These are phyloP conservation scores for Chaetoceros tenuissimus DNA, from an alignment of 108 stramenopile genomes.

Conservation along the genomic window DNA sequence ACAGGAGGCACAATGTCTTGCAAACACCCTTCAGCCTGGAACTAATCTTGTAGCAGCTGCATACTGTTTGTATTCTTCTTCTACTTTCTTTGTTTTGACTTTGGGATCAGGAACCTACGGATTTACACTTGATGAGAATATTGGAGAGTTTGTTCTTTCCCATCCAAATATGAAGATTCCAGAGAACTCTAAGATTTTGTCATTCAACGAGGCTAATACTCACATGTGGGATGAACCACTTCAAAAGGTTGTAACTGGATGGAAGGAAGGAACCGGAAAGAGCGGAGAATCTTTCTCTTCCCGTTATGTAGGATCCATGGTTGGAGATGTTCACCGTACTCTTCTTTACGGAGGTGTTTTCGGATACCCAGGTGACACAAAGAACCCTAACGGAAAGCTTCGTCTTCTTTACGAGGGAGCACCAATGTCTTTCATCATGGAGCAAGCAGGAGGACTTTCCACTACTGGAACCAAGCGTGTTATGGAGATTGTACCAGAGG, in stretches of 20 bases:
- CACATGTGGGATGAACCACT: conserved; percentile 77
- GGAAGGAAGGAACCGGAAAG: conserved; percentile 65
- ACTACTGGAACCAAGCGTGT: conserved; percentile 64
- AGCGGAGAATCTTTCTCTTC: conserved; percentile 53
- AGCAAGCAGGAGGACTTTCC: conserved; percentile 89
- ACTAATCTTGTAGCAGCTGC: conserved; percentile 87
- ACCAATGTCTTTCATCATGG: conserved; percentile 96
- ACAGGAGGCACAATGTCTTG: conserved; percentile 53
- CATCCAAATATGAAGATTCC: conserved; percentile 85
- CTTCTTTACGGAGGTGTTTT: conserved; percentile 97
- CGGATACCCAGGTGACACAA: conserved; percentile 89
- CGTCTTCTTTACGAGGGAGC: conserved; percentile 82
- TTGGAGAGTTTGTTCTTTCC: conserved; percentile 94
- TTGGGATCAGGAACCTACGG: conserved; percentile 76
- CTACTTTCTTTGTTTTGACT: conserved; percentile 92
- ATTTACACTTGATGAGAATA: conserved; percentile 93
- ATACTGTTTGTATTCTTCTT: conserved; percentile 94
- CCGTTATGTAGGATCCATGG: conserved; percentile 98
- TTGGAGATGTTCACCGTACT: conserved; percentile 97
- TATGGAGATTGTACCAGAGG: conserved; percentile 54
- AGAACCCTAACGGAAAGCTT: conserved; percentile 81
- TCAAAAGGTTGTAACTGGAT: conserved; percentile 45
- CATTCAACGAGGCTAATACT: conserved; percentile 92
- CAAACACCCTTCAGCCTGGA: conserved; percentile 88
- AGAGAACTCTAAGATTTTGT: conserved; percentile 72